Percentiles rank a stretch among this genome's conserved stretches.
Evolutionary conservation across 1,139 yeast species (phyloP).

Genomic region (Pichia cactophila): DNA sequence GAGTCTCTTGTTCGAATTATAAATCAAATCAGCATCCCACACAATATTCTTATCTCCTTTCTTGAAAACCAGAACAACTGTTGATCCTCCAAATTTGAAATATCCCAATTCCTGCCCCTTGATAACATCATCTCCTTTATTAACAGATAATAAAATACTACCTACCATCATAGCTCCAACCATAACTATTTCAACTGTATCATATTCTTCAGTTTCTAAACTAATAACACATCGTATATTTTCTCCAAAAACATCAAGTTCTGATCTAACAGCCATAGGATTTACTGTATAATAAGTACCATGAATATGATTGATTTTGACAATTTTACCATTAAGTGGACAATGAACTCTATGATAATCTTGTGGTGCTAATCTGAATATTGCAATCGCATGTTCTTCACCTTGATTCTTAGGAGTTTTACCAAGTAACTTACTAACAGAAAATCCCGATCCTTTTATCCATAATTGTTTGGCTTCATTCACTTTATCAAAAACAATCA

Average conservation of each 20-base stretch:
- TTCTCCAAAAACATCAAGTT: conserved; percentile 88
- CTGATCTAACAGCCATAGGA: conserved; percentile 92
- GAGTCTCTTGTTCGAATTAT: conserved; percentile 59
- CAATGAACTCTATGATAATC: conserved; percentile 93
- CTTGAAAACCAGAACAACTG: conserved; percentile 53
- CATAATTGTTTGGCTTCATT: conserved; percentile 67
- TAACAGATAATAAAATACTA: conserved; percentile 67
- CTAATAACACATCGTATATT: conserved; percentile 76
- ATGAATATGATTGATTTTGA: conserved; percentile 57
- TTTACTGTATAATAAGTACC: conserved; percentile 96
- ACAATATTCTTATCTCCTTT: conserved; percentile 23
- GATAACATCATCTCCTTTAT: conserved; percentile 47
- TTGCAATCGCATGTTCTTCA: conserved; percentile 53
- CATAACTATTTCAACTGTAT: conserved; percentile 67
- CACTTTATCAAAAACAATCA: conserved; percentile 61
- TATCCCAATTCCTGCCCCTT: conserved; percentile 87
- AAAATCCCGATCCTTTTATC: conserved; percentile 83
- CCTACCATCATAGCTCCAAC: conserved; percentile 99
- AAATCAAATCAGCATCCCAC: conserved; percentile 68
- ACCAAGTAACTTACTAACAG: conserved; percentile 53
- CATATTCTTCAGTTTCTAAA: conserved; percentile 65
- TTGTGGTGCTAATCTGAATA: conserved; percentile 91
- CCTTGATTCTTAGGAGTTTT: conserved; percentile 36
- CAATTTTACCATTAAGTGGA: conserved; percentile 72
- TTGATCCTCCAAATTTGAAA: conserved; percentile 94